These are phyloP conservation scores for Oryza meyeriana DNA, from an alignment of 176 grass and related monocot species.

Conservation along the genomic window DNA sequence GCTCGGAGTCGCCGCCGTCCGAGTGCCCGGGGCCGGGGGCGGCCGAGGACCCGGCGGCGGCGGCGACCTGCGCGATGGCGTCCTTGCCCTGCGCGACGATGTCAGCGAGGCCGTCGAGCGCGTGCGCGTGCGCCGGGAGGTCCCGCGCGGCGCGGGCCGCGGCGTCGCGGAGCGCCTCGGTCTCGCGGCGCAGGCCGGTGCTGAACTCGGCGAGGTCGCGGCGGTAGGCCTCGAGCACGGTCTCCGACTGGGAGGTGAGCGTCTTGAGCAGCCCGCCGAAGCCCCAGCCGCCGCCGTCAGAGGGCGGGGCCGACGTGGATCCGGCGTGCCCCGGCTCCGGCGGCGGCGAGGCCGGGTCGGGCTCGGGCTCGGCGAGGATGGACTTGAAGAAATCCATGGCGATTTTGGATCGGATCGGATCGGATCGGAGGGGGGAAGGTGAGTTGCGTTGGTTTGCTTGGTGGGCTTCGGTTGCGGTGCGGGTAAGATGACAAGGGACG, in stretches of 20 bases:
- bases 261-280: conserved; percentile 75
- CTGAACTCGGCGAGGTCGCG: conserved; percentile 91
- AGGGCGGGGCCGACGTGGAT: conserved; percentile 14
- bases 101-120: conserved; percentile 62
- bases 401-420: conserved; percentile 29
- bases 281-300: conserved; percentile 42
- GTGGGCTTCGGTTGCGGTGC: background rate
- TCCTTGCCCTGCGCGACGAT: conserved; percentile 94
- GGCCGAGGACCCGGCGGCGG: background rate
- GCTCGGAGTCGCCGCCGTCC: conserved; percentile 34
- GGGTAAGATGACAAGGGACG: background rate
- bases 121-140: conserved; percentile 52
- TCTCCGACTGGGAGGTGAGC: conserved; percentile 80
- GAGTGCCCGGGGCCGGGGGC: conserved; percentile 23
- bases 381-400: conserved; percentile 98
- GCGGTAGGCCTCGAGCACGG: conserved; percentile 84
- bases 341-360: conserved; percentile 23
- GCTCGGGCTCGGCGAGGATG: conserved; percentile 48
- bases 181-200: conserved; percentile 88
- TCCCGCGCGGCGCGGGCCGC: conserved; percentile 54
- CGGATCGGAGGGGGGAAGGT: background rate
- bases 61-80: conserved; percentile 44
- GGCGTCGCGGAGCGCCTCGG: conserved; percentile 66
- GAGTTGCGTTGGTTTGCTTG: background rate
- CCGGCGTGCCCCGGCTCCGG: conserved; percentile 4